phyloP scores from a whole-genome alignment of 495 filamentous ascomycete genomes.

The Neurospora sp. region DNA sequence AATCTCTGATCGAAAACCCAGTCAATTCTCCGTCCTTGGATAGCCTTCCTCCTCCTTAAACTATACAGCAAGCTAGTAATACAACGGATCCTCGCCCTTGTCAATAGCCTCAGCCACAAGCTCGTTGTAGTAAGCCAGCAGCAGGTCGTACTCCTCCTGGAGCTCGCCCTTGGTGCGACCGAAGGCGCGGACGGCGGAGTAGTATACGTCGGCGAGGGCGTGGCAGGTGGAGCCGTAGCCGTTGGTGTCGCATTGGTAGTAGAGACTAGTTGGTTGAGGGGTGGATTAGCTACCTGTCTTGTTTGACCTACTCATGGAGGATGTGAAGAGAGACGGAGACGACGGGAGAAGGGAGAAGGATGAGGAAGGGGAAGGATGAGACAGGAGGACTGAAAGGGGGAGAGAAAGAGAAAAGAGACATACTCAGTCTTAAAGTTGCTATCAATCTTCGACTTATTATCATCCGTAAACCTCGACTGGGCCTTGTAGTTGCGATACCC shows the following conservation, averaged over 20 bases:
- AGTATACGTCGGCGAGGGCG: constrained; percentile 34
- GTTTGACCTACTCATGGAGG: too few species aligned
- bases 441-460: constrained; percentile 27
- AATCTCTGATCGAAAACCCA: not conserved
- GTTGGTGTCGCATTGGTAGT: constrained; percentile 19
- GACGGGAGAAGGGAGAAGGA: too few species aligned
- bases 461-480: constrained; percentile 30
- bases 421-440: constrained; percentile 34
- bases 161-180: constrained; percentile 20
- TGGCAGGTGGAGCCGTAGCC: constrained; percentile 16
- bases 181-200: constrained; percentile 33
- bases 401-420: not conserved
- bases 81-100: constrained; percentile 9
- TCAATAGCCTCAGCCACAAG: constrained; percentile 21
- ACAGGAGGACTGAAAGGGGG: not conserved
- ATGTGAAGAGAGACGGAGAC: too few species aligned
- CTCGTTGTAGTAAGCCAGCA: constrained; percentile 21
- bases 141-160: constrained; percentile 21
- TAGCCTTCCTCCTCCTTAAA: too few species aligned
- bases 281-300: constrained; percentile 2
- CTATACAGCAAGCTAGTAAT: not conserved
- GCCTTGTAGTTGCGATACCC: constrained; percentile 37
- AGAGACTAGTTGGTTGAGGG: constrained; percentile 11
- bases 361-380: constrained; percentile 9
- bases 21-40: not conserved